Evolutionary conservation across 495 filamentous ascomycete species (phyloP).

Genomic region (Tuber melanosporum): DNA sequence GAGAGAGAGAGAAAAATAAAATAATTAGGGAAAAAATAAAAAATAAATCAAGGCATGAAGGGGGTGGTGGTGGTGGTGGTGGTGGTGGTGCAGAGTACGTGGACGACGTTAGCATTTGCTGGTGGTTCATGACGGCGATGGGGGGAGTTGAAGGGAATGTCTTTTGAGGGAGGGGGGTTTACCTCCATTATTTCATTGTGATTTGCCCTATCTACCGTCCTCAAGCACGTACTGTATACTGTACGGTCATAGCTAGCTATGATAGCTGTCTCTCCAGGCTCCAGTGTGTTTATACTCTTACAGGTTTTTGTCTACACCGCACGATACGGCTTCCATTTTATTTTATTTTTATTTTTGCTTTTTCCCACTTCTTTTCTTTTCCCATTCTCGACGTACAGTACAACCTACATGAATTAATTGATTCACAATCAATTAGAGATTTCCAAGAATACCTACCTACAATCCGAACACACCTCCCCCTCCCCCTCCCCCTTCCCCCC

Average conservation of each 20-base stretch:
- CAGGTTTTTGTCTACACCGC: too few species aligned
- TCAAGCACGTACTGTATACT: neutral
- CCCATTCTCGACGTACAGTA: too few species aligned
- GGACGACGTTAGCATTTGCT: too few species aligned
- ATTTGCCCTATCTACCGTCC: neutral
- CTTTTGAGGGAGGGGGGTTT: slow-evolving; percentile 3
- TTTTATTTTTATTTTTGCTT: neutral
- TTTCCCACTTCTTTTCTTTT: neutral
- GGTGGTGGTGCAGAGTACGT: too few species aligned
- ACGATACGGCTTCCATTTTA: too few species aligned
- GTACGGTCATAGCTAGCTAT: neutral
- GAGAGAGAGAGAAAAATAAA: neutral
- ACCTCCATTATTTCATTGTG: neutral
- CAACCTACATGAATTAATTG: neutral
- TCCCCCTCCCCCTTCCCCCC: neutral
- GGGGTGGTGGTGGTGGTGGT: too few species aligned
- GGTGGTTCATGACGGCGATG: too few species aligned
- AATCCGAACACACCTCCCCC: neutral
- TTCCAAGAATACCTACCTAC: neutral
- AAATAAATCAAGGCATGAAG: too few species aligned
- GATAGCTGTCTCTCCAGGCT: neutral
- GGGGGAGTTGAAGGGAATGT: too few species aligned
- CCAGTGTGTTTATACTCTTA: neutral
- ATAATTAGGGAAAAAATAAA: slow-evolving; percentile 3
- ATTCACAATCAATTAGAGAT: neutral